Conservation (phyloP, 176 grass and related monocot genomes). For the Paspalum vaginatum region DNA sequence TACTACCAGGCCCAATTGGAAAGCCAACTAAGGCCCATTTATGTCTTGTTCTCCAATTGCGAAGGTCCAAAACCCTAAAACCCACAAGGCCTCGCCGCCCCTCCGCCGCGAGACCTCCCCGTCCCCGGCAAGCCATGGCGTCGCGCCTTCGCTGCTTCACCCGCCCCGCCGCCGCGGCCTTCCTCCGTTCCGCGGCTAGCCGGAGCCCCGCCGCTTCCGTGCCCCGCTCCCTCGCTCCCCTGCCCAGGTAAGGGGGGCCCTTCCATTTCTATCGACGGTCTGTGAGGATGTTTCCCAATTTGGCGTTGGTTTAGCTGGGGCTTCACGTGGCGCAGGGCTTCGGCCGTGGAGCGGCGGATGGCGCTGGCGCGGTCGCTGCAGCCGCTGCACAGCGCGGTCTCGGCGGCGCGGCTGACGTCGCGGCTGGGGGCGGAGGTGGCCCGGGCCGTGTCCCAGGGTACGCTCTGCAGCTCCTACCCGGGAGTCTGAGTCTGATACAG, state of each 20-base stretch:
- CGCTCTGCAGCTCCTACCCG: conserved; percentile 92
- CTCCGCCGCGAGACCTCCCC: conserved; percentile 19
- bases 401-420: conserved; percentile 82
- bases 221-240: conserved; percentile 37
- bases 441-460: conserved; percentile 94
- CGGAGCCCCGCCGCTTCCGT: conserved; percentile 43
- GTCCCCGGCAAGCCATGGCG: conserved; percentile 62
- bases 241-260: conserved; percentile 39
- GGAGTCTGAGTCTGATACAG: conserved; percentile 90
- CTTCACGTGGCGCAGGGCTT: conserved; percentile 18
- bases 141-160: conserved; percentile 68
- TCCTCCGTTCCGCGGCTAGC: conserved; percentile 41
- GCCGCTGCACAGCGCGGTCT: conserved; percentile 87
- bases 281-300: background rate
- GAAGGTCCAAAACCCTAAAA: conserved; percentile 52
- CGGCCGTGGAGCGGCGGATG: conserved; percentile 46
- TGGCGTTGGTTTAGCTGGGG: conserved; percentile 20
- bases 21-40: background rate
- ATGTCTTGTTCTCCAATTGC: background rate
- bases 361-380: conserved; percentile 59
- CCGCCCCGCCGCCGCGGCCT: conserved; percentile 54
- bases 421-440: conserved; percentile 77
- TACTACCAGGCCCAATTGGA: background rate
- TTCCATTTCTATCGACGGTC: background rate
- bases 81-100: conserved; percentile 28